These are phyloP conservation scores for Cutaneotrichosporon cavernicola DNA, from an alignment of 1,284 basidiomycete genomes.

Conservation along the genomic window DNA sequence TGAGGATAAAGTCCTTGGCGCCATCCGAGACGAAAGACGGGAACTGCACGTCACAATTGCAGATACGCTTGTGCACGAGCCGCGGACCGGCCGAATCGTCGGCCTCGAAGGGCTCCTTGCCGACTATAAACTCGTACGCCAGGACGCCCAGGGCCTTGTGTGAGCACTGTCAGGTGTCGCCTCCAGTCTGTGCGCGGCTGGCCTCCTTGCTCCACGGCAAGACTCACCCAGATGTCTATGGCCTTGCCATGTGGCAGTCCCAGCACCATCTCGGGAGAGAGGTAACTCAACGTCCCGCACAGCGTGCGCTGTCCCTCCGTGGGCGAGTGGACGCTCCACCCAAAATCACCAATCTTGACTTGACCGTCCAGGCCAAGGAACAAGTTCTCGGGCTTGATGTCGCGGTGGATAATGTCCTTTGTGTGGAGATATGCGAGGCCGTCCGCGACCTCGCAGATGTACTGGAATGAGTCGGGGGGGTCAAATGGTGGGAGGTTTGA, in stretches of 20 bases:
- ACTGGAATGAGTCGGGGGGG: constrained; percentile 55
- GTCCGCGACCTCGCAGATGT: constrained; percentile 96
- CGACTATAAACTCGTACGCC: constrained; percentile 89
- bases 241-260: constrained; percentile 53
- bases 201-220: not conserved
- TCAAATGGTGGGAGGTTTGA: too few species aligned
- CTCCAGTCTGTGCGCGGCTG: too few species aligned
- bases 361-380: constrained; percentile 85
- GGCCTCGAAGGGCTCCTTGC: constrained; percentile 86
- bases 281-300: constrained; percentile 90
- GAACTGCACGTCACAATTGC: constrained; percentile 69
- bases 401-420: constrained; percentile 98
- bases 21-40: constrained; percentile 63
- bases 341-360: constrained; percentile 97
- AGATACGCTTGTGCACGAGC: constrained; percentile 42
- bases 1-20: constrained; percentile 65
- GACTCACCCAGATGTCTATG: constrained; percentile 44
- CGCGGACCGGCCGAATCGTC: constrained; percentile 32
- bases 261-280: constrained; percentile 97
- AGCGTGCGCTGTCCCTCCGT: constrained; percentile 66
- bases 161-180: constrained; percentile 1
- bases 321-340: constrained; percentile 97
- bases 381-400: constrained; percentile 98
- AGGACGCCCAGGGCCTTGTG: constrained; percentile 90
- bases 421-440: constrained; percentile 86